phyloP scores from a whole-genome alignment of 2,329 filamentous ascomycete species.

The Metarhizium guizhouense region DNA sequence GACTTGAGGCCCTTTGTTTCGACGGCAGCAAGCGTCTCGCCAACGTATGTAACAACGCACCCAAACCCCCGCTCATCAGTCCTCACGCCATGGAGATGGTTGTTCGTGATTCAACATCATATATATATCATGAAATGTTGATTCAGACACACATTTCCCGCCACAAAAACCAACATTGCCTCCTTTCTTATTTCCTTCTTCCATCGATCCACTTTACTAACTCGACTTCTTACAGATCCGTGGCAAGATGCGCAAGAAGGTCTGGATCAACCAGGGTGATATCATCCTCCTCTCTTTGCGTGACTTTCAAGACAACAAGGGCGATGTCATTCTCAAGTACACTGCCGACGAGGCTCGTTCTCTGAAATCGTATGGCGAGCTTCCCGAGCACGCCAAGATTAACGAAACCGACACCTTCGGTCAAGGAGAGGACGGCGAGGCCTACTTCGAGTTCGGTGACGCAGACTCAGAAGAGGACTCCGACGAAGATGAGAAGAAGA shows the following conservation, averaged over 20 bases:
- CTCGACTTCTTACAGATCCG: conserved; percentile 35
- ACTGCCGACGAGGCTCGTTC: conserved; percentile 89
- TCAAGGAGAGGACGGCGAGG: conserved; percentile 87
- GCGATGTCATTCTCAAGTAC: conserved; percentile 96
- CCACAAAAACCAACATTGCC: background rate
- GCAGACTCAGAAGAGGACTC: conserved; percentile 56
- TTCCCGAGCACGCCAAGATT: conserved; percentile 97
- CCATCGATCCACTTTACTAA: background rate
- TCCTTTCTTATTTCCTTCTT: background rate
- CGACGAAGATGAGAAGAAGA: conserved; percentile 49
- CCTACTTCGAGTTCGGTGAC: conserved; percentile 98
- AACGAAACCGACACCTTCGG: conserved; percentile 97
- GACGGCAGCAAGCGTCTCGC: conserved; percentile 55
- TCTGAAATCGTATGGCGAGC: conserved; percentile 93
- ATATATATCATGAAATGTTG: background rate
- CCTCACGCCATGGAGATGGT: too few relatives aligned
- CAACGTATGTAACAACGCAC: conserved; percentile 23
- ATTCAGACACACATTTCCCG: background rate
- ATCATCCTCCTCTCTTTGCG: conserved; percentile 83
- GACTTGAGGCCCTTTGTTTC: conserved; percentile 88
- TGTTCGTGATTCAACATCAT: background rate
- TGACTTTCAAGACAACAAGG: conserved; percentile 92
- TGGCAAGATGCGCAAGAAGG: conserved; percentile 98
- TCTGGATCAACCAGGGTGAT: conserved; percentile 98
- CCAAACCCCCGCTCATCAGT: background rate